Base-by-base conservation (phyloP, 352 stramenopile genomes). In the Thalassiosira mediterranea region DNA sequence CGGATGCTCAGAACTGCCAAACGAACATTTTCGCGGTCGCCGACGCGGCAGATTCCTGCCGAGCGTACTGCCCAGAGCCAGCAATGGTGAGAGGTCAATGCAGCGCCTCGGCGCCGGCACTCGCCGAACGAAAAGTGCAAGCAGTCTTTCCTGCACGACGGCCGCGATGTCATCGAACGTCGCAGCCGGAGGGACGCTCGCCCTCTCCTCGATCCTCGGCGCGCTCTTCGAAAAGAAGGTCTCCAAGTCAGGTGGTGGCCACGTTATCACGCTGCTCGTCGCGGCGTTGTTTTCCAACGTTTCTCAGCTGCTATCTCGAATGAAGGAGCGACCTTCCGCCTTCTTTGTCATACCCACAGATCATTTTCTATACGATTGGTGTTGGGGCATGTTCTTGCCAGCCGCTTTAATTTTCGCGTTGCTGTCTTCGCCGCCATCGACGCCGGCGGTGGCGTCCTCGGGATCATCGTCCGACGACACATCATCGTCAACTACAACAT, bases 351-450 rank as follows among this genome's bases (percentile, higher is more conserved):
- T 78, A 26, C 83, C 79, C 29, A 53, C 64, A 3, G 8, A 64
- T 21, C 81, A 88, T 67, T 29, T 49, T n/a, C 40, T 89, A 1
- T 90, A 91, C 51, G 80, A 88, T 78, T 48, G 67, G 25, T 90
- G 87, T 38, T 93, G 86, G 84, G 75, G 56, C 25, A 52, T 76
- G 4, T 79, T 93, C 49, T 53, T 93, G 21, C 87, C 87, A n/a
- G 61, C 65, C 37, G 87, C 79, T 13, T 61, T 93, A 42, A 65
- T 85, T 0, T 78, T 91, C 40, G 47, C 86, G 19, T 63, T 93
- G 1, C 32, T 93, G 40, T 62, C 66, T 23, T 73, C 67, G 13
- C 48, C 48, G 11, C 29, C 42, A 56, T 2, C 11, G 31, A 17
- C 23, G n/a, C 1, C 1, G 5, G 40, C 19, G 3, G 23, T 11